Conservation (phyloP, 2,329 filamentous ascomycete genomes). For the Ophiocordyceps australis region DNA sequence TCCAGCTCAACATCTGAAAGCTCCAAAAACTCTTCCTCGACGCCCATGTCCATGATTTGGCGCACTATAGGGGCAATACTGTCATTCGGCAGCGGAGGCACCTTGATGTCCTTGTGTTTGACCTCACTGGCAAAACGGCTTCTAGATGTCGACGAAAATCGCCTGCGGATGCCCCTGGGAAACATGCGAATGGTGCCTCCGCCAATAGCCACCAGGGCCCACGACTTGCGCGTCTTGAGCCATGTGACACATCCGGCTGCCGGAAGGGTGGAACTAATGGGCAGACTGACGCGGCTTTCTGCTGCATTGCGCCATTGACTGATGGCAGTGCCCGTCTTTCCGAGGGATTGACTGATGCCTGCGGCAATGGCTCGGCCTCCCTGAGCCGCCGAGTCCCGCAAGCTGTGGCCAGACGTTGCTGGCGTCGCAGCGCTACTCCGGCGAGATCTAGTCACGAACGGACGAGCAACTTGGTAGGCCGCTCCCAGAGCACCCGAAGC, state of each 20-base stretch:
- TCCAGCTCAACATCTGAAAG: constrained; percentile 33
- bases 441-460: constrained; percentile 35
- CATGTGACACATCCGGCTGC: constrained; percentile 44
- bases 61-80: constrained; percentile 36
- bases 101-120: constrained; percentile 47
- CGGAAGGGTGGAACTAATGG: constrained; percentile 32
- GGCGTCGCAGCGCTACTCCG: constrained; percentile 23
- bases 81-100: constrained; percentile 44
- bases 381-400: constrained; percentile 46
- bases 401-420: constrained; percentile 18
- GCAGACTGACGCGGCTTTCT: constrained; percentile 57
- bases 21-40: constrained; percentile 36
- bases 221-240: constrained; percentile 42
- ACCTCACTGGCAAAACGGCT: constrained; percentile 33
- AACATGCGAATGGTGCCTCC: constrained; percentile 50
- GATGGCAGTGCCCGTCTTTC: constrained; percentile 52
- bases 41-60: constrained; percentile 28
- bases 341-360: constrained; percentile 56
- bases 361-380: constrained; percentile 55
- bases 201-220: constrained; percentile 45
- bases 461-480: constrained; percentile 49
- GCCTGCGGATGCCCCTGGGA: constrained; percentile 32
- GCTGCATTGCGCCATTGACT: constrained; percentile 56
- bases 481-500: constrained; percentile 55
- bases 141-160: constrained; percentile 31